Base-by-base conservation (phyloP, 805 yeast species). In the Geotrichum ghanense region DNA sequence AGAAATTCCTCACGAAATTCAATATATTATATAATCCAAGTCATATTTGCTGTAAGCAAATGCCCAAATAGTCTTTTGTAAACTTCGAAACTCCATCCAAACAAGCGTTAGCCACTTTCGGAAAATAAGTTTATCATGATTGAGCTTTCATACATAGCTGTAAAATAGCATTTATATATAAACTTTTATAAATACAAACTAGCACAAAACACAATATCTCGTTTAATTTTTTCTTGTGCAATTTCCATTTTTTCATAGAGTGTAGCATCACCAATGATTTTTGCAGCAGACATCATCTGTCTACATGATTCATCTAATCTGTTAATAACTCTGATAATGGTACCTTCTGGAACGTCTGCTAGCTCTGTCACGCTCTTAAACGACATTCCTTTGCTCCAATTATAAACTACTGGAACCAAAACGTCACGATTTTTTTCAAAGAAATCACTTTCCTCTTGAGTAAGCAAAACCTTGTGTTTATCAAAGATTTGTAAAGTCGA, bases 151-250 rank as follows among this genome's bases (percentile, higher is more conserved):
- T 25, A 14, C 9, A 25, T 25, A 25, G 9, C 9, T 25, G 14
- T 31, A n/a, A n/a, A 31, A 31, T n/a, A 19, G 16, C 5, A 31
- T 5, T n/a, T 31, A n/a, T 9, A 31, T 9, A 25, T 14, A 25
- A 25, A 25, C 5, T 6, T 6, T 12, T 71, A 89, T 54, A 90
- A 68, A 61, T 92, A 92, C 50, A 92, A 74, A 49, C 95, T 85
- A 3, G 98, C 97, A 62, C 97, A 94, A 66, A 92, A 92, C 0
- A 92, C 97, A 56, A 92, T 92, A 62, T 92, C 98, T 57, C 99
- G 78, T 66, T 90, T 90, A 61, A 92, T 92, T 63, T 79, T 77
- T 60, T 92, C 98, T 65, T 92, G 97, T 0, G 97, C 96, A 47
- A 78, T 82, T 19, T 78, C 72, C 92, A 92, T 88, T 64, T 90